phyloP scores from a whole-genome alignment of 1,284 basidiomycete genomes.

The Wallemia ichthyophaga region DNA sequence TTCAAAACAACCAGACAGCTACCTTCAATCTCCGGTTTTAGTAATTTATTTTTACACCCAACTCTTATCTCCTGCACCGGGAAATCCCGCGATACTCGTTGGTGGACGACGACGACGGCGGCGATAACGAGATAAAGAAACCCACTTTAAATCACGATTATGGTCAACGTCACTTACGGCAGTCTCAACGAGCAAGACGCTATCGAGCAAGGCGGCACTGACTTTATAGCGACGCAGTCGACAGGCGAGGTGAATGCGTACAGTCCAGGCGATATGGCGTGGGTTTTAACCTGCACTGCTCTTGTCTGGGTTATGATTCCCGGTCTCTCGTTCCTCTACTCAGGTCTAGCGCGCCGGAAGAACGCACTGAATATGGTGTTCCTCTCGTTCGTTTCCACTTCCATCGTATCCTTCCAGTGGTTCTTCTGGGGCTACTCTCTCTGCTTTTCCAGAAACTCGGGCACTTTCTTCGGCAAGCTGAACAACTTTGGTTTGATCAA shows the following conservation, averaged over 20 bases:
- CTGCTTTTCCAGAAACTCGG: slow-evolving; percentile 27
- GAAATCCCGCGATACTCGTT: too few relatives aligned
- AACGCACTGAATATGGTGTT: slow-evolving; percentile 23
- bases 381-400: slow-evolving; percentile 29
- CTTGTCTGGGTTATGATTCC: slow-evolving; percentile 26
- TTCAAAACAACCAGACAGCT: too few relatives aligned
- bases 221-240: background rate
- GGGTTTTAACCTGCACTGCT: slow-evolving; percentile 36
- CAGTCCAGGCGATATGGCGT: background rate
- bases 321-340: slow-evolving; percentile 35
- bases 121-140: too few relatives aligned
- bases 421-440: slow-evolving; percentile 17
- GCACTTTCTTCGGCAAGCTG: slow-evolving; percentile 40
- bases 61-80: background rate
- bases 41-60: too few relatives aligned
- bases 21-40: too few relatives aligned
- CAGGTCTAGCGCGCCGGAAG: slow-evolving; percentile 44
- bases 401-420: slow-evolving; percentile 38
- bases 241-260: background rate
- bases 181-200: background rate
- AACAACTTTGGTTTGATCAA: slow-evolving; percentile 22
- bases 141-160: too few relatives aligned
- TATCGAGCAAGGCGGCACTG: background rate
- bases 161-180: background rate
- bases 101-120: too few relatives aligned